Evolutionary conservation across 2,329 filamentous ascomycete genomes (phyloP).

Genomic region (Clarireedia sp.): DNA sequence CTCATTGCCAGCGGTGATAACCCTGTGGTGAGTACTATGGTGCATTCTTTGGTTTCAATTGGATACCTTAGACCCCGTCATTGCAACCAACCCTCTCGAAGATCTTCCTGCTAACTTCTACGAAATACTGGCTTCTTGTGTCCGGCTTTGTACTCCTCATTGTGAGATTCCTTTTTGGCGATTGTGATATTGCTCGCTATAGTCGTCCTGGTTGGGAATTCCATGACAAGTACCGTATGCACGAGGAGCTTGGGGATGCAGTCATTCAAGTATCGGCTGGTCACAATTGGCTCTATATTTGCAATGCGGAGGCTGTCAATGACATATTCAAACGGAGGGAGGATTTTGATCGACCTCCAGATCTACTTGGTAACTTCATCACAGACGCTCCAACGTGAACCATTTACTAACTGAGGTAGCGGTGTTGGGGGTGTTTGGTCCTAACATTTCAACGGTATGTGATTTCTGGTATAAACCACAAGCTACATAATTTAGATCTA

Average conservation of each 20-base stretch:
- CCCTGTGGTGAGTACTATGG: not conserved
- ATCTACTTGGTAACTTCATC: not conserved
- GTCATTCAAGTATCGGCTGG: slow-evolving; percentile 1
- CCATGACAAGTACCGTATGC: not conserved
- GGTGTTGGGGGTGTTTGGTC: not conserved
- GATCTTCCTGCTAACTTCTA: not conserved
- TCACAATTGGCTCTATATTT: slow-evolving; percentile 2
- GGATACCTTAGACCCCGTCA: no score
- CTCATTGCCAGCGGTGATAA: slow-evolving; percentile 4
- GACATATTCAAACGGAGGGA: not conserved
- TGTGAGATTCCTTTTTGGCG: not conserved
- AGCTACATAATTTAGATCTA: not conserved
- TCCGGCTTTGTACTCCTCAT: not conserved
- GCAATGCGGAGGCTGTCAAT: not conserved
- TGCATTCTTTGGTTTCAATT: not conserved
- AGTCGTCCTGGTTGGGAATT: slow-evolving; percentile 1
- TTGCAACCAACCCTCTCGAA: no score
- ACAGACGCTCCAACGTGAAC: not conserved
- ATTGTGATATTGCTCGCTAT: not conserved
- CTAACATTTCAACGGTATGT: not conserved
- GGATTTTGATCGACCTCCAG: slow-evolving; percentile 2
- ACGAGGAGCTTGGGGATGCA: not conserved
- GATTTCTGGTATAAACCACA: not conserved
- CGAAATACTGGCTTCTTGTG: not conserved
- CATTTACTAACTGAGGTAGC: not conserved